Percentiles rank a stretch among this genome's conserved stretches.
Evolutionary conservation across 78 protist species (phyloP).

Genomic region (Dictyostelium capitatum): DNA sequence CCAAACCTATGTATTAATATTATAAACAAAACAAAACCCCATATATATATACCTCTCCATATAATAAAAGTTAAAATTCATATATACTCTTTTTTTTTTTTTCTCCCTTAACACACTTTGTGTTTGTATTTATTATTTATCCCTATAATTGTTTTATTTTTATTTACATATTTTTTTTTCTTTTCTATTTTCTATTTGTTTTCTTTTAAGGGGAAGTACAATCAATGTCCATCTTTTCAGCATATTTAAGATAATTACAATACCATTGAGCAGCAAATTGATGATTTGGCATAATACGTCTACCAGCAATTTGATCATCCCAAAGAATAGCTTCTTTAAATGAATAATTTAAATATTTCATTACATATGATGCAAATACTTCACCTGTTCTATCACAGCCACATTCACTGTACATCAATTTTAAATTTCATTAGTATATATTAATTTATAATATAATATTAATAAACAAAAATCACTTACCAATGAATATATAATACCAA

Average conservation of each 20-base stretch:
- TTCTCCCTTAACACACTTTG: not conserved
- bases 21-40: not conserved
- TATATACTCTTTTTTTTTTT: not conserved
- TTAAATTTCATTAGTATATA: not conserved
- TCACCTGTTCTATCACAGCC: conserved; percentile 79
- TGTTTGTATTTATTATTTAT: not conserved
- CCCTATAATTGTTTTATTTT: too few species aligned
- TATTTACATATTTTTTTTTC: not conserved
- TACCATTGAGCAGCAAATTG: conserved; percentile 77
- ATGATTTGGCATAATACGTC: conserved; percentile 42
- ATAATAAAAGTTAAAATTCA: not conserved
- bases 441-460: not conserved
- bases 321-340: conserved; percentile 36
- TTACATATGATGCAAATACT: conserved; percentile 48
- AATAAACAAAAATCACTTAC: not conserved
- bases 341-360: conserved; percentile 16
- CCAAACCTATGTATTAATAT: not conserved
- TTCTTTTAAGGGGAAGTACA: conserved; percentile 15
- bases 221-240: conserved; percentile 15
- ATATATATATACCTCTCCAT: not conserved
- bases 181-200: not conserved
- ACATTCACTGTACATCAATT: not conserved
- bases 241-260: conserved; percentile 34
- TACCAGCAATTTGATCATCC: conserved; percentile 56
- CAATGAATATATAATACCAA: conserved; percentile 55